Evolutionary conservation across 169 alveolate genomes (phyloP), one percentile per base, ranked within the genome.

Genomic region (Eimeria acervulina): DNA sequence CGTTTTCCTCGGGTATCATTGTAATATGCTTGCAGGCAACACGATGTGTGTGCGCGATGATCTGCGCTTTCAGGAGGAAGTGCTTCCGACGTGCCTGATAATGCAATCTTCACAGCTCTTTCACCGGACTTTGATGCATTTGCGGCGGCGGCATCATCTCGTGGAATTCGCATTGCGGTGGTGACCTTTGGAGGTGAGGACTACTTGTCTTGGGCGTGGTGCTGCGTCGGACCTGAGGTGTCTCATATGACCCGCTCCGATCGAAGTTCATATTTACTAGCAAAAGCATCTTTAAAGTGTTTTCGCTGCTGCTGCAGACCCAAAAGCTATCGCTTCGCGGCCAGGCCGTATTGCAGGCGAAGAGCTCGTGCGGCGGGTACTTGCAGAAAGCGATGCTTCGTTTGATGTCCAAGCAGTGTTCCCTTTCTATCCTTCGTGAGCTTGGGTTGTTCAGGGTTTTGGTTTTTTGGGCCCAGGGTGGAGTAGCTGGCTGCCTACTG

Each of bases 341-440:
- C 74, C 91, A 55, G 92, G 55, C 36, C 74, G 78, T 31, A 28
- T 84, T 33, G 92, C 92, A 36, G 92, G 92, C 78, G 92, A 51
- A 21, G 42, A 36, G 33, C 92, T 84, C 21, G 92, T 84, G 61
- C 78, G 38, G 55, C 92, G 92, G 19, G 92, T 84, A 17, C 92
- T 84, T 84, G 80, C n/a, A 31, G 76, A 55, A 4, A 84, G 92
- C 78, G 55, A 59, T 59, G 92, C 92, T 38, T 52, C 92, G 59
- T 84, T 84, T n/a, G 59, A 36, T 31, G 92, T 84, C 51, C 80
- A 84, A 7, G 92, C 78, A 15, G 92, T 84, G 40, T 84, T 84
- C 52, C 59, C 92, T 8, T 84, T 84, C 38, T 84, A 84, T 59
- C 92, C 92, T 31, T 44, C 92, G 92, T 84, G 78, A 84, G 92